These are phyloP conservation scores for Alloascoidea africana DNA, from an alignment of 805 yeast genomes.

Conservation along the genomic window DNA sequence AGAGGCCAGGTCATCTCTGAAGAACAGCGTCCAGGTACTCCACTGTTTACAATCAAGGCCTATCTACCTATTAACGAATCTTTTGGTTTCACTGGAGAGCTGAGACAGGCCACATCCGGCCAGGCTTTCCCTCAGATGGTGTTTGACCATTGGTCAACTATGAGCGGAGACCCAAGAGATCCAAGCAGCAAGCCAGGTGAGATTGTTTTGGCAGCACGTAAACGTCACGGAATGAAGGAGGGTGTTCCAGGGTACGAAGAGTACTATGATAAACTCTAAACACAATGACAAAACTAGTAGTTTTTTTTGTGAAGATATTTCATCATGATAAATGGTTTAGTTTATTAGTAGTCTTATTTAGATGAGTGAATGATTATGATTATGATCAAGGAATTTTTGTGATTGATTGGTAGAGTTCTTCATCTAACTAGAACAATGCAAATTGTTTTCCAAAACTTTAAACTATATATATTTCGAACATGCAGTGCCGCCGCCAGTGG, in stretches of 20 bases:
- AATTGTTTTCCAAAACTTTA: too few relatives aligned
- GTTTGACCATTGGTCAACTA: slow-evolving; percentile 95
- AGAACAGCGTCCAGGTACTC: slow-evolving; percentile 99
- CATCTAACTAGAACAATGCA: too few relatives aligned
- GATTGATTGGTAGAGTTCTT: too few relatives aligned
- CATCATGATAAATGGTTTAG: too few relatives aligned
- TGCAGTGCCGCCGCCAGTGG: too few relatives aligned
- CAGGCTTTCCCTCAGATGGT: slow-evolving; percentile 99
- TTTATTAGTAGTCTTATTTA: too few relatives aligned
- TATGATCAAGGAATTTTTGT: too few relatives aligned
- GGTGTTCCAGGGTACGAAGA: slow-evolving; percentile 98
- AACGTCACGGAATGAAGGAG: slow-evolving; percentile 95
- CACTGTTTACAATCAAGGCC: slow-evolving; percentile 98
- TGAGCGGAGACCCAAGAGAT: slow-evolving; percentile 89
- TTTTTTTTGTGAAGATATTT: too few relatives aligned
- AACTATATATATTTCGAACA: too few relatives aligned
- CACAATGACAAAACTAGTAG: too few relatives aligned
- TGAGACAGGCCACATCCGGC: slow-evolving; percentile 99
- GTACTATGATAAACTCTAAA: slow-evolving; percentile 39
- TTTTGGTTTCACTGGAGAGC: slow-evolving; percentile 98
- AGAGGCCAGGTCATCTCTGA: slow-evolving; percentile 99
- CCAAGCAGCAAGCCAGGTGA: slow-evolving; percentile 58
- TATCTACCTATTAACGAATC: slow-evolving; percentile 99
- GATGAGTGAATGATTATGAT: too few relatives aligned
- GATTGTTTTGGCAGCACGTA: slow-evolving; percentile 59